These are phyloP conservation scores for Neurospora sp. DNA, from an alignment of 495 filamentous ascomycete genomes.

Conservation along the genomic window DNA sequence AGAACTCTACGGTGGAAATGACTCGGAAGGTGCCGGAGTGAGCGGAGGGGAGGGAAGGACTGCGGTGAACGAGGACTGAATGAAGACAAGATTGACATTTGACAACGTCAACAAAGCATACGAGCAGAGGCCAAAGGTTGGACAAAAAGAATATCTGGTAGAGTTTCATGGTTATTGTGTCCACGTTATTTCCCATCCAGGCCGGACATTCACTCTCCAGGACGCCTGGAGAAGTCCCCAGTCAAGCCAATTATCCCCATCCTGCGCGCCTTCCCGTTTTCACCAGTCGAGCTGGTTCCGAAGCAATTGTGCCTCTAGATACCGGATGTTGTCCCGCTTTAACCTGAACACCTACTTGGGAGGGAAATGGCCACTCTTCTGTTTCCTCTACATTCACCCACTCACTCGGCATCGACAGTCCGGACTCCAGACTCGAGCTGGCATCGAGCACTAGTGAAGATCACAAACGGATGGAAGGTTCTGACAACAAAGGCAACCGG, in stretches of 20 bases:
- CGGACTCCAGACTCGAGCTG: background rate
- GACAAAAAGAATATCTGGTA: background rate
- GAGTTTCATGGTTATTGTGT: background rate
- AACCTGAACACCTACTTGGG: background rate
- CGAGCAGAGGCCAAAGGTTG: background rate
- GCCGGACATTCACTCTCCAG: background rate
- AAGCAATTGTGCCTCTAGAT: background rate
- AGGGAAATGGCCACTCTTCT: background rate
- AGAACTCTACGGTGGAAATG: background rate
- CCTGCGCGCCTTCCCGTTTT: background rate
- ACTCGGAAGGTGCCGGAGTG: too few species aligned
- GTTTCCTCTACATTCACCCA: background rate
- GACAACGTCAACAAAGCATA: background rate
- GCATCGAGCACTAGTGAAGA: background rate
- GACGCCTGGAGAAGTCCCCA: background rate
- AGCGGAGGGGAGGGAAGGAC: too few species aligned
- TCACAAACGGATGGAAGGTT: background rate
- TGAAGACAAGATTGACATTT: background rate
- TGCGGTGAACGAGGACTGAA: background rate
- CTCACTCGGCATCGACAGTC: background rate
- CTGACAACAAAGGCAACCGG: background rate
- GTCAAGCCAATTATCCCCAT: background rate
- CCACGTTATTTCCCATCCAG: background rate
- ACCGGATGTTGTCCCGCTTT: background rate
- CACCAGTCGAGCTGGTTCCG: background rate